phyloP scores from a whole-genome alignment of 2,329 filamentous ascomycete species.

The Tolypocladium tundrense region DNA sequence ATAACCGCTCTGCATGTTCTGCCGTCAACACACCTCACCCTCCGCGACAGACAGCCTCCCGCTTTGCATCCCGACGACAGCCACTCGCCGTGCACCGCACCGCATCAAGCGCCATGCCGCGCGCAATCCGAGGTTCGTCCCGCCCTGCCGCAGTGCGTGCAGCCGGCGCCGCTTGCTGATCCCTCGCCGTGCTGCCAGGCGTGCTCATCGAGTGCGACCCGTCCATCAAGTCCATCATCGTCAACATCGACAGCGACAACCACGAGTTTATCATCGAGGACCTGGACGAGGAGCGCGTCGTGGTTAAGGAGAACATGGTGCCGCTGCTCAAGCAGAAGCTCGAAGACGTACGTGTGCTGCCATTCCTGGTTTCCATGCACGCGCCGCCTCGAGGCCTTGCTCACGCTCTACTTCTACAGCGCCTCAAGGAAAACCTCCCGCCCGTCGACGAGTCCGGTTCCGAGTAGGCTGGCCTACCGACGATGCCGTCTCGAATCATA shows the following conservation, averaged over 20 bases:
- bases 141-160: background rate
- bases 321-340: slow-evolving; percentile 55
- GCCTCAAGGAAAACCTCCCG: slow-evolving; percentile 41
- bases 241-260: slow-evolving; percentile 60
- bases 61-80: background rate
- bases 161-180: slow-evolving; percentile 2
- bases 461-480: slow-evolving; percentile 20
- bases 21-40: background rate
- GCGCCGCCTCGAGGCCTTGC: background rate
- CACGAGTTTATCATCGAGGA: slow-evolving; percentile 73
- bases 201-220: slow-evolving; percentile 74
- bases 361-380: background rate
- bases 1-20: background rate
- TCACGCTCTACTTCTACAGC: slow-evolving; percentile 18
- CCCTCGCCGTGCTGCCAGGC: slow-evolving; percentile 28
- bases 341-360: slow-evolving; percentile 47
- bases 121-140: slow-evolving; percentile 42
- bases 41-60: background rate
- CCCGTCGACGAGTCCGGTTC: slow-evolving; percentile 42
- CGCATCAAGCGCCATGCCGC: slow-evolving; percentile 33
- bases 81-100: background rate
- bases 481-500: too few species aligned
- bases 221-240: slow-evolving; percentile 79
- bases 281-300: slow-evolving; percentile 64
- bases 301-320: slow-evolving; percentile 68